A percentile compares a stretch with the other conserved stretches of the same genome.
These are phyloP conservation scores for Penicillium ucsense DNA, from an alignment of 495 filamentous ascomycete genomes.

Conservation along the genomic window DNA sequence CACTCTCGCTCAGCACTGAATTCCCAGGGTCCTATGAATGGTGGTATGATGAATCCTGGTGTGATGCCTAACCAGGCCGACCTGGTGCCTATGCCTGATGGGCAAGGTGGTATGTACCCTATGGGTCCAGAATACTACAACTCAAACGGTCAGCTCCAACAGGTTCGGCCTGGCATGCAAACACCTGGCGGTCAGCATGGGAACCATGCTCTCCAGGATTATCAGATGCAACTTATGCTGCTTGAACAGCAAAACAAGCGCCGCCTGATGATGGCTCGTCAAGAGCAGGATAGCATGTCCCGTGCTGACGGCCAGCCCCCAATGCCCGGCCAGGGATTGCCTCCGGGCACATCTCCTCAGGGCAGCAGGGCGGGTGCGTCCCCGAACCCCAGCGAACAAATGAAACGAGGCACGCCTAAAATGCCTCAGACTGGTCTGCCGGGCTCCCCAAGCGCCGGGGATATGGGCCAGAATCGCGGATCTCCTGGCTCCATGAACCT, in stretches of 20 bases:
- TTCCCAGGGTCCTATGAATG: constrained; percentile 66
- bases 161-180: constrained; percentile 40
- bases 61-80: constrained; percentile 62
- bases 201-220: constrained; percentile 94
- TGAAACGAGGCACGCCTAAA: constrained; percentile 85
- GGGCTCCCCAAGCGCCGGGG: constrained; percentile 74
- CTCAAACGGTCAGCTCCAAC: constrained; percentile 48
- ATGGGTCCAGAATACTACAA: constrained; percentile 57
- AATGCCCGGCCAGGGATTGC: constrained; percentile 47
- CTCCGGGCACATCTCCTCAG: constrained; percentile 69
- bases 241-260: constrained; percentile 99
- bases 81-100: constrained; percentile 69
- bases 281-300: constrained; percentile 79
- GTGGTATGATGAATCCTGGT: constrained; percentile 43
- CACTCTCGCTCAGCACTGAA: constrained; percentile 51
- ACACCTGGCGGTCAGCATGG: constrained; percentile 50
- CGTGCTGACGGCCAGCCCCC: constrained; percentile 50
- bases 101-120: constrained; percentile 42
- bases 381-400: constrained; percentile 80
- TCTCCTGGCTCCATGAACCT: constrained; percentile 80
- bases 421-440: constrained; percentile 65
- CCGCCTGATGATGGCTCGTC: constrained; percentile 88
- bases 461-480: constrained; percentile 63
- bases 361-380: constrained; percentile 74
- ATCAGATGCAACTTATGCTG: constrained; percentile 98